Percentiles rank a stretch among this genome's conserved stretches.
Evolutionary conservation across 1,284 basidiomycete genomes (phyloP).

Genomic region (Cyathus olla): DNA sequence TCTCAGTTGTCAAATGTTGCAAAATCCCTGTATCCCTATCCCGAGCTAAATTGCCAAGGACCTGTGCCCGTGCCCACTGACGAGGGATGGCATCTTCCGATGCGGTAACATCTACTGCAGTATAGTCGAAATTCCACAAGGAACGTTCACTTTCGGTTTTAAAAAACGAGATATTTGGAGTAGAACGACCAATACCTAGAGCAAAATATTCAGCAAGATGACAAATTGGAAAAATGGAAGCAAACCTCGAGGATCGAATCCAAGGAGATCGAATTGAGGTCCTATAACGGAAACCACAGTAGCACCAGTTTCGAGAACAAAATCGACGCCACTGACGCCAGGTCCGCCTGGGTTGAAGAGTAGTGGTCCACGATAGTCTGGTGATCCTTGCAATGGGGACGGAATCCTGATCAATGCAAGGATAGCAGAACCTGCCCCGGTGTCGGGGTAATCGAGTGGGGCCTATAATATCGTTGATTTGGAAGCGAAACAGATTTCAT

Average conservation of each 20-base stretch:
- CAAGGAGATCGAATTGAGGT: constrained; percentile 57
- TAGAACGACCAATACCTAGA: constrained; percentile 44
- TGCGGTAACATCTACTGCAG: constrained; percentile 14
- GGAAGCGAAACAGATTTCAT: no score
- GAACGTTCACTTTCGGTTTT: constrained; percentile 38
- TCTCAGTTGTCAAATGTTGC: constrained; percentile 53
- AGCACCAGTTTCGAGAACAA: constrained; percentile 35
- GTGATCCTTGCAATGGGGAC: no score
- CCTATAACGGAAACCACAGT: constrained; percentile 49
- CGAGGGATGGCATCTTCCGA: constrained; percentile 32
- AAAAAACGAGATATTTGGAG: constrained; percentile 46
- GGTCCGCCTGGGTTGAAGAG: constrained; percentile 66
- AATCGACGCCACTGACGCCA: constrained; percentile 56
- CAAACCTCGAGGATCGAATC: constrained; percentile 58
- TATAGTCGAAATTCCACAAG: constrained; percentile 23
- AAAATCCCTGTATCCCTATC: constrained; percentile 42
- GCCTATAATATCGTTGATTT: no score
- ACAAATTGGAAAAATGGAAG: neutral
- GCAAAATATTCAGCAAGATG: neutral
- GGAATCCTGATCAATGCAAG: no score
- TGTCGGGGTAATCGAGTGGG: no score
- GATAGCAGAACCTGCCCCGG: no score
- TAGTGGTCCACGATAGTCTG: constrained; percentile 57
- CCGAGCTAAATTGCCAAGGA: constrained; percentile 38
- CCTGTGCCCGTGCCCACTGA: constrained; percentile 39